Evolutionary conservation across 2,329 filamentous ascomycete species (phyloP).

Genomic region (Diaporthe sp.): DNA sequence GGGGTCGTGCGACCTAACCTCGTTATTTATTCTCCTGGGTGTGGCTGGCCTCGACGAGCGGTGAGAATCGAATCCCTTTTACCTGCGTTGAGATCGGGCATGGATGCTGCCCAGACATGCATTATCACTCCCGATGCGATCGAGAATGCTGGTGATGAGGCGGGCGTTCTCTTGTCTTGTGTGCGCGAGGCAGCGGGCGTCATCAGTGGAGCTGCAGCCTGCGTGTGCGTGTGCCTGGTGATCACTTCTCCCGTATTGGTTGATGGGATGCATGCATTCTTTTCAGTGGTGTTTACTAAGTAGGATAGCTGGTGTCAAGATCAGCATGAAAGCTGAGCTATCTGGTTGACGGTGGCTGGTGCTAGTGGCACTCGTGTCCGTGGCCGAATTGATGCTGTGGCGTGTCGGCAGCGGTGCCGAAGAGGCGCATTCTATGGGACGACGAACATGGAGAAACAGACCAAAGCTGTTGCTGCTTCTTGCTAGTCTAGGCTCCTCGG

Average conservation of each 20-base stretch:
- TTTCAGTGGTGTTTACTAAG: background rate
- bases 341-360: background rate
- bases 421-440: background rate
- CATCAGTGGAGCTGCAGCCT: background rate
- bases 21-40: background rate
- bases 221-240: constrained; percentile 1
- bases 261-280: background rate
- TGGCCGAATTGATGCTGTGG: background rate
- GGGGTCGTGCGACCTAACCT: constrained; percentile 1
- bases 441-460: background rate
- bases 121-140: constrained; percentile 27
- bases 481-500: background rate
- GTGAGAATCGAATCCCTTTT: constrained; percentile 24
- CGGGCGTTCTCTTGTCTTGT: background rate
- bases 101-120: constrained; percentile 21
- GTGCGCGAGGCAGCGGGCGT: background rate
- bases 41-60: constrained; percentile 1
- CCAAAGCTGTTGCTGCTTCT: background rate
- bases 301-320: background rate
- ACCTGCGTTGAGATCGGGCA: constrained; percentile 9
- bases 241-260: background rate
- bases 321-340: background rate
- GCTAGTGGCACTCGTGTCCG: background rate
- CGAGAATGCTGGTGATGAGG: constrained; percentile 17
- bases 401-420: constrained; percentile 23